Conservation (phyloP, 805 yeast species). For the Candida krabiensis region DNA sequence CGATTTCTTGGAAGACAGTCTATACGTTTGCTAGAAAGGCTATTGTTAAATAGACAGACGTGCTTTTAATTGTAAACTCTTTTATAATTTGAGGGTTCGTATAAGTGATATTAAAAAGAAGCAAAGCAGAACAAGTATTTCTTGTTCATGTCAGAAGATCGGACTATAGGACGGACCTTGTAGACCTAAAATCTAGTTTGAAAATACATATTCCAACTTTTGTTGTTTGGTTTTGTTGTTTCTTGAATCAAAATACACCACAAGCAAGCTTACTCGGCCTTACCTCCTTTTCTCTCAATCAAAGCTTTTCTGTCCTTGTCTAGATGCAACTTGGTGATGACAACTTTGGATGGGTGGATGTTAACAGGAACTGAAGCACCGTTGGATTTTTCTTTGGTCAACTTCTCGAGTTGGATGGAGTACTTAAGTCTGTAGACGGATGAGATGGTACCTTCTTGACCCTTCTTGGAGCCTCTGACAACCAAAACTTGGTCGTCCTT, state of each 20-base stretch:
- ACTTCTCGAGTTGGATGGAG: slow-evolving; percentile 94
- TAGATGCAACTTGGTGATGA: slow-evolving; percentile 96
- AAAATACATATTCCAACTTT: slow-evolving; percentile 7
- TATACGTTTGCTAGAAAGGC: slow-evolving; percentile 47
- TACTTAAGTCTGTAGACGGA: slow-evolving; percentile 99
- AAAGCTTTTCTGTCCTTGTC: slow-evolving; percentile 99
- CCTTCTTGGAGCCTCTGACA: slow-evolving; percentile 99
- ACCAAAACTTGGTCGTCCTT: slow-evolving; percentile 94
- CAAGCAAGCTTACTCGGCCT: slow-evolving; percentile 67
- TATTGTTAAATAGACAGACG: not conserved
- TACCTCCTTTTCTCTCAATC: slow-evolving; percentile 97
- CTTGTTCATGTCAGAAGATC: slow-evolving; percentile 12
- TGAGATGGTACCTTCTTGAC: slow-evolving; percentile 97
- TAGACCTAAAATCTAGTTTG: slow-evolving; percentile 2
- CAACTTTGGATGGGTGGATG: slow-evolving; percentile 98
- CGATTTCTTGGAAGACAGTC: slow-evolving; percentile 50
- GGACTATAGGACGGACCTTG: not conserved
- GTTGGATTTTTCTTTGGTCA: slow-evolving; percentile 95
- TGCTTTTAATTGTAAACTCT: not conserved
- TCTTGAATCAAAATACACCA: not conserved
- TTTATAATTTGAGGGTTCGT: not conserved
- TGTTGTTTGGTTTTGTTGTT: slow-evolving; percentile 5
- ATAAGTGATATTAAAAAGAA: slow-evolving; percentile 4
- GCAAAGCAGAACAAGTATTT: not conserved
- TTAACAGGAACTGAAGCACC: slow-evolving; percentile 97